Base-by-base conservation (phyloP, 2,329 filamentous ascomycete genomes). In the Drechslerella dactyloides region DNA sequence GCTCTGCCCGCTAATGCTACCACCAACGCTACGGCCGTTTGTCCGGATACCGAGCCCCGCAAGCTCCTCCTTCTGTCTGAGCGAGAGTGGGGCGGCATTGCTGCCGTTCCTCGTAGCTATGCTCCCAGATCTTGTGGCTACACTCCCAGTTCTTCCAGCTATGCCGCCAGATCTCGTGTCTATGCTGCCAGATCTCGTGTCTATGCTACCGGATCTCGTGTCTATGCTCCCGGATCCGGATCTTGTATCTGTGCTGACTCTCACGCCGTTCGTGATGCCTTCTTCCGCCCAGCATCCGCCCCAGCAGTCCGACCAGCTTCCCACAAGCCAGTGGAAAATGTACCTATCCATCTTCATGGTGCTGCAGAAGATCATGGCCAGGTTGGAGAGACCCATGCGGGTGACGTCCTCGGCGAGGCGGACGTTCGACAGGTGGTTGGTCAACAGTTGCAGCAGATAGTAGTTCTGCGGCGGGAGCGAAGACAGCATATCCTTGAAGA, bases 311-410 rank as follows among this genome's bases (percentile, higher is more conserved):
- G 66, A 74, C 75, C 75, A 77, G 50, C 74, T 75, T 50, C 73
- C 73, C 27, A 76, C 76, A 42, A 77, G 70, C 76, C 76, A 77
- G 48, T 76, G 76, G 50, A 77, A 77, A 52, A 74, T 75, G 62
- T 76, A 77, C 23, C 76, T 74, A 69, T 77, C 76, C 50, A 77
- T 75, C 50, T 76, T 73, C 53, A 77, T 74, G 46, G 75, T 76
- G 24, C 75, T 75, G 44, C 76, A 77, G 61, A 77, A 77, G 46
- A 77, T 76, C 76, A 77, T 77, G 50, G 74, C 76, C 58, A 77
- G 64, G 61, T 77, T 77, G 13, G 76, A 74, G 13, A 76, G 73
- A 13, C 74, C 74, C 76, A 77, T 77, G 37, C 75, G 76, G 54
- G 76, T 77, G 50, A 76, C 52, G 48, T 76, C 75, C 24, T 76